phyloP scores from a whole-genome alignment of 2,329 filamentous ascomycete species.

The Penicillium sp. region DNA sequence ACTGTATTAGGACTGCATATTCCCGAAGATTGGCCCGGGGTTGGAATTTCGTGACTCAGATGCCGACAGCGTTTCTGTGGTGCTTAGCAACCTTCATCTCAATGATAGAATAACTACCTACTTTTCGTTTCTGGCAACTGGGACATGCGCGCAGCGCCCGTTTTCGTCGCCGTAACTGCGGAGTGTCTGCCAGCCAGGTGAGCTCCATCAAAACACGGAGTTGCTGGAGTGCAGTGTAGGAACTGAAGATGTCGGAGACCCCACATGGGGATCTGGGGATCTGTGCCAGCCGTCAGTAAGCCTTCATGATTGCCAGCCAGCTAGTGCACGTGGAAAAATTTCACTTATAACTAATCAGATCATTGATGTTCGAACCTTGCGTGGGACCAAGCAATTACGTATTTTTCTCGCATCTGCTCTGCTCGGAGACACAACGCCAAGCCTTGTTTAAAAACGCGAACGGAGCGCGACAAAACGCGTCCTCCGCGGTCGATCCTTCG shows the following conservation, averaged over 20 bases:
- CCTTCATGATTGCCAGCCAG: too few relatives aligned
- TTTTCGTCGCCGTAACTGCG: constrained; percentile 38
- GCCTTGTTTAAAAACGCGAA: background rate
- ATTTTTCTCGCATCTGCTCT: background rate
- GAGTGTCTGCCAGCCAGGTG: constrained; percentile 41
- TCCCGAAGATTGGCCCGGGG: constrained; percentile 1
- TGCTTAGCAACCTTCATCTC: background rate
- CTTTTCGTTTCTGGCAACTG: constrained; percentile 40
- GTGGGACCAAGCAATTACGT: too few relatives aligned
- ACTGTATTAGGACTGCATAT: background rate
- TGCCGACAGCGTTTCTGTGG: constrained; percentile 41
- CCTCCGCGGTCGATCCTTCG: background rate
- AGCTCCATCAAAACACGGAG: constrained; percentile 34
- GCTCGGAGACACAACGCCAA: background rate
- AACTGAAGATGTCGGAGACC: background rate
- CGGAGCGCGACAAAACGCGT: constrained; percentile 8
- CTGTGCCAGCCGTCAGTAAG: too few relatives aligned
- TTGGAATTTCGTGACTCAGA: constrained; percentile 20
- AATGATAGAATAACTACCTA: background rate
- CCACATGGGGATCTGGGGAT: too few relatives aligned
- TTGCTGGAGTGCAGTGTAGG: background rate
- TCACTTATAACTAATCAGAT: too few relatives aligned
- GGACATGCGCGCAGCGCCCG: constrained; percentile 38
- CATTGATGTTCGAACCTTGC: too few relatives aligned
- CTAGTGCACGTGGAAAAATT: too few relatives aligned